Base-by-base conservation (phyloP, 495 filamentous ascomycete species). In the Darksidea phi region DNA sequence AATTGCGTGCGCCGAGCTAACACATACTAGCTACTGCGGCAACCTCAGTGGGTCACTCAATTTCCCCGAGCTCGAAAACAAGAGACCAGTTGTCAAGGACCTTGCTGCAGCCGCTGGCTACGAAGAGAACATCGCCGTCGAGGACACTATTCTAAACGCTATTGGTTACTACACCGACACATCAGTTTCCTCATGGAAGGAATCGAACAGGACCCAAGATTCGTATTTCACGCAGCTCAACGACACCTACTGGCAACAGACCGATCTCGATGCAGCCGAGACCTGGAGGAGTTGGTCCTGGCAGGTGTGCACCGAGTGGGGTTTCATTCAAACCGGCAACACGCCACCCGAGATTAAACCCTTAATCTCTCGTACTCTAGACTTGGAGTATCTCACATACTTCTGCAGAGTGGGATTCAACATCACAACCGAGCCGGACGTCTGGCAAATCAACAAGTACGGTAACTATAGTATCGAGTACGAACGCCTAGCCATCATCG, bases 401-500 rank as follows among this genome's bases (percentile, higher is more conserved):
- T 73, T 82, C 62, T 90, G 88, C 76, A 64, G 71, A 1, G 68
- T 77, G 10, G 79, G 80, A 3, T 91, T 87, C 80, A 83, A 84
- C 70, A 82, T 90, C 68, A 80, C 76, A 11, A 70, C 70, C 1
- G 78, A 79, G 0, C 75, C 87, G 0, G 70, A 88, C 51, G 71
- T 82, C 0, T 72, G 79, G 3, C 69, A 74, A 13, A 83, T 89
- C 71, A 89, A 90, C 72, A 79, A 83, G 58, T 81, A 87, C 69
- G 88, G 88, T 36, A 86, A 84, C n/a, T 87, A 82, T 62, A 59
- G 78, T 60, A 82, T 88, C 70, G 76, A 78, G 47, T 88, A 86
- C 59, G 77, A 81, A 5, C 80, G 85, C 21, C 78, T 90, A 6
- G 87, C 87, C 17, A 78, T 84, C 54, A 75, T 91, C 49, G 87